Percentiles rank a stretch among this genome's conserved stretches.
Evolutionary conservation across 345 rosid species (phyloP).

Genomic region (Raphanus raphanistrum): DNA sequence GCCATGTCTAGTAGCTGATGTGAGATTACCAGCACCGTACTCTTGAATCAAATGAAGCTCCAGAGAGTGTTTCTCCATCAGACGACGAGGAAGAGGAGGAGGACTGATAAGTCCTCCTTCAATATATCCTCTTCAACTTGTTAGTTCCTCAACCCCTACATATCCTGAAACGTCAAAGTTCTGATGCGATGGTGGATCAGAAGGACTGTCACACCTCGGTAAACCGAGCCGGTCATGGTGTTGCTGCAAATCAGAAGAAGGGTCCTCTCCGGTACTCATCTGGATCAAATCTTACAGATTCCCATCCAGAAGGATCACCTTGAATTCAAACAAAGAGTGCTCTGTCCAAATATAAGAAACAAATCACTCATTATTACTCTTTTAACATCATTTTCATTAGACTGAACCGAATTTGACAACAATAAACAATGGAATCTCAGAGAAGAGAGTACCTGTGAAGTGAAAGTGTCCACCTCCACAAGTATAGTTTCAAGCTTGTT

Average conservation of each 20-base stretch:
- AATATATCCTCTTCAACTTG: conserved; percentile 3
- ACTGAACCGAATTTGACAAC: not conserved
- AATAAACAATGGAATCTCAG: not conserved
- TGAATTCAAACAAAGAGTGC: conserved; percentile 12
- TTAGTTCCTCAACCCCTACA: conserved; percentile 27
- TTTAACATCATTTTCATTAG: not conserved
- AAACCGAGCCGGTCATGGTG: conserved; percentile 2
- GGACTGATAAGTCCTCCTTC: conserved; percentile 27
- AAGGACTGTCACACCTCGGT: not conserved
- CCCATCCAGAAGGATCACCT: conserved; percentile 20
- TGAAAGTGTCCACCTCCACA: conserved; percentile 60
- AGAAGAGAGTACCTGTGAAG: conserved; percentile 35
- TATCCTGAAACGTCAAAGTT: conserved; percentile 22
- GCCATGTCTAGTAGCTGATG: conserved; percentile 25
- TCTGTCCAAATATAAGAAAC: conserved; percentile 40
- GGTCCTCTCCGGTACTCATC: conserved; percentile 10
- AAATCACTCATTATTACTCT: not conserved
- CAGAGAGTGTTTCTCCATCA: conserved; percentile 30
- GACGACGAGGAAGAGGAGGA: conserved; percentile 19
- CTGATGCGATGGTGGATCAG: conserved; percentile 33
- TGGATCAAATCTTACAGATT: not conserved
- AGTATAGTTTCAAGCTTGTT: conserved; percentile 69
- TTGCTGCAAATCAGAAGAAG: conserved; percentile 5
- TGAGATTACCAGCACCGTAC: conserved; percentile 16
- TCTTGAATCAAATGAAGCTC: conserved; percentile 22